A percentile compares a stretch with the other conserved stretches of the same genome.
These are phyloP conservation scores for Vigna nakashimae DNA, from an alignment of 306 rosid species.

Conservation along the genomic window DNA sequence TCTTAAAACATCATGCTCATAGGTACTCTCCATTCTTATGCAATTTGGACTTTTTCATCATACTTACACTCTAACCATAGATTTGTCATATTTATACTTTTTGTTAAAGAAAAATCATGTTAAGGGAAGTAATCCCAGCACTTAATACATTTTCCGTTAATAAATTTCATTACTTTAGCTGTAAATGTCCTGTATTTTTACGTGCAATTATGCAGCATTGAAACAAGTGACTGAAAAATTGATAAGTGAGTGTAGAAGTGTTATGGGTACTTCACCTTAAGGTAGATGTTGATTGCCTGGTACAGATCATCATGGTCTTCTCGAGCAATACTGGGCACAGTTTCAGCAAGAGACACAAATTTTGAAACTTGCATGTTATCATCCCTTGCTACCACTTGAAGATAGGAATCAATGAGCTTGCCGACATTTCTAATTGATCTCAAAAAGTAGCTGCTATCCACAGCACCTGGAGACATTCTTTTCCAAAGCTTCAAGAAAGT, in stretches of 20 bases:
- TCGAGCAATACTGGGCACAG: slow-evolving; percentile 82
- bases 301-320: slow-evolving; percentile 74
- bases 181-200: slow-evolving; percentile 2
- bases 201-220: not conserved
- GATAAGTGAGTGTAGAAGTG: not conserved
- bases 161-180: not conserved
- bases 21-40: too few relatives aligned
- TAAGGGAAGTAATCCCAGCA: not conserved
- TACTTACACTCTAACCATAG: not conserved
- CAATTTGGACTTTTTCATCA: too few relatives aligned
- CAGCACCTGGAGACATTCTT: slow-evolving; percentile 70
- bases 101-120: not conserved
- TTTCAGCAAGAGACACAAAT: slow-evolving; percentile 74
- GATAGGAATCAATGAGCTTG: slow-evolving; percentile 92
- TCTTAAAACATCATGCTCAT: too few relatives aligned
- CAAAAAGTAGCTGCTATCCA: slow-evolving; percentile 59
- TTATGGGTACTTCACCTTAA: slow-evolving; percentile 65
- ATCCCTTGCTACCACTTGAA: slow-evolving; percentile 87
- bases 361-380: slow-evolving; percentile 75
- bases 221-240: slow-evolving; percentile 12
- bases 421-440: slow-evolving; percentile 80
- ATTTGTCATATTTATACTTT: not conserved
- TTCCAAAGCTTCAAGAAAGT: slow-evolving; percentile 78
- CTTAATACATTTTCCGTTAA: not conserved
- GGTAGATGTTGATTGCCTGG: slow-evolving; percentile 87